Evolutionary conservation across 2,329 filamentous ascomycete species (phyloP), one percentile per base, ranked within the genome.

Genomic region (Beauveria sp.): DNA sequence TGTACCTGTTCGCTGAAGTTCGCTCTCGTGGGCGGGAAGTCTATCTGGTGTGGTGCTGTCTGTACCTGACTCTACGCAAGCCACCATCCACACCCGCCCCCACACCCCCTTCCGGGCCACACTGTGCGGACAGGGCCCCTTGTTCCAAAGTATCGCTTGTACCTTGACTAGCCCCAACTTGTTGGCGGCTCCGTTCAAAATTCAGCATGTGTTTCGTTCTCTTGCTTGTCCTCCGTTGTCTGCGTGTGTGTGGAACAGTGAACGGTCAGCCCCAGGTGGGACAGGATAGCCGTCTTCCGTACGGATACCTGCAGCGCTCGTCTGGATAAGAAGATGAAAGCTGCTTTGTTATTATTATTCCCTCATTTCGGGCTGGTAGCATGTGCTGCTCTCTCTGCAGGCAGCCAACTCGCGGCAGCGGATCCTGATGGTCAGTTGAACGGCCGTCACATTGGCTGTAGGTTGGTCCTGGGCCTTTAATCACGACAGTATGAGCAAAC

Each of bases 51-150:
- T 43, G 56, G 46, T 58, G 34, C 34, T 18, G 46, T 49, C 26
- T 54, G 58, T 60, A 42, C 58, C 58, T 60, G 58, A 59, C 57
- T 59, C 57, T 52, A 42, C 24, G 30, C 30, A 59, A 52, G 57
- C 57, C 57, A 59, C 56, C 20, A 47, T 9, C 38, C 56, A 40
- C 45, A 52, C 24, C 43, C 54, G 30, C 34, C 47, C 22, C 58
- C 58, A 60, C 58, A 54, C 50, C 50, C 58, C 58, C 20, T 60
- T 51, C 16, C 28, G 30, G 34, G 42, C 30, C 58, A 60, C 49
- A 60, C 58, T 60, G 58, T 60, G 58, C 50, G 58, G 58, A 47
- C 34, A 51, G 28, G 34, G 22, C 30, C 40, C 49, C 10, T 16
- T 43, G 24, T 20, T 18, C 40, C 18, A 46, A 54, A 38, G 49